Conservation (phyloP, 2,329 filamentous ascomycete genomes). For the Arachnomyces sp. region DNA sequence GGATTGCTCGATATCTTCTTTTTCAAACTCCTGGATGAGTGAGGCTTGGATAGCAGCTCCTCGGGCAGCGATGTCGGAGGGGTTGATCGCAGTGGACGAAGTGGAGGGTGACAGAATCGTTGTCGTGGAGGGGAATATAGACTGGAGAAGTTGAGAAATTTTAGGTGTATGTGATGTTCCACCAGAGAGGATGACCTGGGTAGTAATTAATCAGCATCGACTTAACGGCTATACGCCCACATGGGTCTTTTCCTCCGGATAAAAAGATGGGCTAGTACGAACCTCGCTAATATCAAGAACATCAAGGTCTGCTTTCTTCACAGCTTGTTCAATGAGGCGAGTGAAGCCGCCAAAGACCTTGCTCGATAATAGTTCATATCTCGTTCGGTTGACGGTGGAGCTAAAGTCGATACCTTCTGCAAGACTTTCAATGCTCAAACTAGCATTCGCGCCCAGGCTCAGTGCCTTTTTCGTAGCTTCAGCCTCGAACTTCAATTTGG, state of each 20-base stretch:
- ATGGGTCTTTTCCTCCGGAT: too few relatives aligned
- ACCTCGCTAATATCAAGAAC: constrained; percentile 84
- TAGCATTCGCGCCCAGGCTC: constrained; percentile 78
- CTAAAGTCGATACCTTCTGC: constrained; percentile 85
- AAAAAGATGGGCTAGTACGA: constrained; percentile 5
- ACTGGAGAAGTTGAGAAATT: constrained; percentile 71
- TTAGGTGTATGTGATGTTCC: constrained; percentile 90
- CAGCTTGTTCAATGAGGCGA: constrained; percentile 70
- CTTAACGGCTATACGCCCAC: too few relatives aligned
- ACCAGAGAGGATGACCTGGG: constrained; percentile 76
- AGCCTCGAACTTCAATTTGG: constrained; percentile 86
- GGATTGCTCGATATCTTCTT: constrained; percentile 88
- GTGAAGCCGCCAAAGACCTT: constrained; percentile 87
- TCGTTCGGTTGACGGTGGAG: constrained; percentile 82
- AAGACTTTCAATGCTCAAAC: constrained; percentile 87
- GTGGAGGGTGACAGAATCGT: constrained; percentile 77
- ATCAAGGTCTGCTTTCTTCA: constrained; percentile 89
- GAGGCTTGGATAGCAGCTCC: constrained; percentile 94
- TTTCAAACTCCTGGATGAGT: constrained; percentile 88
- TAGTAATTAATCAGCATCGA: too few relatives aligned
- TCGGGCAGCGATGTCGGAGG: constrained; percentile 78
- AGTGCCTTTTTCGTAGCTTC: constrained; percentile 90
- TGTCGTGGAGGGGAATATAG: constrained; percentile 74
- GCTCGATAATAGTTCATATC: constrained; percentile 81
- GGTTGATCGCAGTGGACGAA: constrained; percentile 72